A percentile compares a stretch with the other conserved stretches of the same genome.
Evolutionary conservation across 176 grass and related monocot species (phyloP).

Genomic region (Cocos nucifera): DNA sequence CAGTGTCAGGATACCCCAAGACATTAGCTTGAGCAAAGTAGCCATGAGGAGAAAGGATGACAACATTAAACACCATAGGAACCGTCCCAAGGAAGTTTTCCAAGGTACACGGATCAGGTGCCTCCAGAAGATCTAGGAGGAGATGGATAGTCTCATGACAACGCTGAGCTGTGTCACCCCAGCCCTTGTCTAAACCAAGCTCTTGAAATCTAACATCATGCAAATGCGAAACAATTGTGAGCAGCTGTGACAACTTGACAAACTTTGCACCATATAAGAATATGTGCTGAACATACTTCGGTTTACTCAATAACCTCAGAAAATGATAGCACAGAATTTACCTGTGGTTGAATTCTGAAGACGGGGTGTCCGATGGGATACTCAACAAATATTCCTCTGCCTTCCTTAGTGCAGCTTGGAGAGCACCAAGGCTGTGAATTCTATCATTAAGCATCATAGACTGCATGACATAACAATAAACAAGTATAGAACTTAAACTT

Average conservation of each 20-base stretch:
- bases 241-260: too few relatives aligned
- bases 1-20: constrained; percentile 98
- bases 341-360: constrained; percentile 90
- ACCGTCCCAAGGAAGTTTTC: constrained; percentile 93
- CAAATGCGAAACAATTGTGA: constrained; percentile 1
- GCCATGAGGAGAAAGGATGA: constrained; percentile 86
- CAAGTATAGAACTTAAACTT: too few relatives aligned
- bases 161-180: constrained; percentile 83
- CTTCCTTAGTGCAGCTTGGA: constrained; percentile 81
- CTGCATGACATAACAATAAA: constrained; percentile 24
- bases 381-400: constrained; percentile 72
- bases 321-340: constrained; percentile 5
- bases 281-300: too few relatives aligned
- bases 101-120: constrained; percentile 79
- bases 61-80: constrained; percentile 98
- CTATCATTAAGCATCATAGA: constrained; percentile 99
- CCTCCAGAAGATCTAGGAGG: constrained; percentile 94
- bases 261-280: too few relatives aligned
- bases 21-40: constrained; percentile 99
- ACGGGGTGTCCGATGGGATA: constrained; percentile 56
- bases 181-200: constrained; percentile 91
- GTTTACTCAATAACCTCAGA: too few relatives aligned
- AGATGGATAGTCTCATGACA: constrained; percentile 83
- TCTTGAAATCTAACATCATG: constrained; percentile 73
- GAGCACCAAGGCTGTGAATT: constrained; percentile 78